These are phyloP conservation scores for Cryptococcus sp. DNA, from an alignment of 1,284 basidiomycete species.

Conservation along the genomic window DNA sequence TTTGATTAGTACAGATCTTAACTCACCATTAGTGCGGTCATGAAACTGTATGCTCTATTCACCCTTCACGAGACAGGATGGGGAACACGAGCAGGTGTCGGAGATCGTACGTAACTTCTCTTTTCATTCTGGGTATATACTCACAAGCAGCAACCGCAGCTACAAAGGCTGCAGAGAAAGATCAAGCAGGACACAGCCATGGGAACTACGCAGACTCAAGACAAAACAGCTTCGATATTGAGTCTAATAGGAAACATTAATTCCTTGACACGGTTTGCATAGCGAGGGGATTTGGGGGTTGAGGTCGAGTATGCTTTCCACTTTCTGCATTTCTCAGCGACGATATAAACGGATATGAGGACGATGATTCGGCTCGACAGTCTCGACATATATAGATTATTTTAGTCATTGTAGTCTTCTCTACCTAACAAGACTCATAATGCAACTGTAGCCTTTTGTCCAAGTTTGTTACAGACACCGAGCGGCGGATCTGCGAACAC, in stretches of 20 bases:
- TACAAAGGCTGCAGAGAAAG: conserved; percentile 34
- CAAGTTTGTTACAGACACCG: too few species aligned
- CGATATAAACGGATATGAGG: too few species aligned
- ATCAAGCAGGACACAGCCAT: conserved; percentile 2
- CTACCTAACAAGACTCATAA: too few species aligned
- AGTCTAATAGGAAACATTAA: conserved; percentile 18
- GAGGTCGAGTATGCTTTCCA: too few species aligned
- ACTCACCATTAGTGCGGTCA: conserved; percentile 59
- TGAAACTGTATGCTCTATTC: conserved; percentile 79
- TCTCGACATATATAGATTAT: too few species aligned
- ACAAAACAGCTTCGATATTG: conserved; percentile 29
- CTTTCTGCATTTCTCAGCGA: too few species aligned
- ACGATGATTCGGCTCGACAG: too few species aligned
- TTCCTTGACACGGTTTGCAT: too few species aligned
- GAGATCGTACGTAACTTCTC: conserved; percentile 56
- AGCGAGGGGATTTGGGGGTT: too few species aligned
- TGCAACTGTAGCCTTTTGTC: too few species aligned
- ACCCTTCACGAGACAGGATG: conserved; percentile 85
- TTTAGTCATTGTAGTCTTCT: too few species aligned
- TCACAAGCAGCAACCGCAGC: conserved; percentile 28
- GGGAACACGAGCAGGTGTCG: conserved; percentile 86
- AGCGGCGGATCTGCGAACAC: too few species aligned
- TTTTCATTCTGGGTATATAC: background rate
- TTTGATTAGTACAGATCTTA: background rate
- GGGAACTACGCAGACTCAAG: conserved; percentile 12